A percentile compares a stretch with the other conserved stretches of the same genome.
phyloP scores from a whole-genome alignment of 2,329 filamentous ascomycete species.

The Stagonosporopsis tanaceti region DNA sequence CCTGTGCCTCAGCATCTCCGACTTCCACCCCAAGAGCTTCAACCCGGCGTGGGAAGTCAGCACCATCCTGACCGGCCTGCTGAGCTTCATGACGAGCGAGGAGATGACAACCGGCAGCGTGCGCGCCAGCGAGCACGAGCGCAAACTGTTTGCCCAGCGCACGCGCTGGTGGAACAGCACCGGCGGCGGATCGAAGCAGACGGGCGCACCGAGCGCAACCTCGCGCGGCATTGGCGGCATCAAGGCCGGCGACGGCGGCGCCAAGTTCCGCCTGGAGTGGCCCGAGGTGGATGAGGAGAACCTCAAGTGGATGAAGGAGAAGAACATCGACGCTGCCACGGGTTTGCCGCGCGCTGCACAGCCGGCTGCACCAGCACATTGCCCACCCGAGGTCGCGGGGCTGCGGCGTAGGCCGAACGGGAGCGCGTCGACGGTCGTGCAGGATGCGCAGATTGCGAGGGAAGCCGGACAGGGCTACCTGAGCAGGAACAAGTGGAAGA shows the following conservation, averaged over 20 bases:
- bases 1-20: slow-evolving; percentile 92
- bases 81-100: slow-evolving; percentile 98
- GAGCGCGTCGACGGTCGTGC: slow-evolving; percentile 70
- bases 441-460: slow-evolving; percentile 75
- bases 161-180: slow-evolving; percentile 98
- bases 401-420: slow-evolving; percentile 69
- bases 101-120: slow-evolving; percentile 98
- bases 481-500: slow-evolving; percentile 77
- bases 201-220: slow-evolving; percentile 51
- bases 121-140: slow-evolving; percentile 76
- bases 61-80: slow-evolving; percentile 90
- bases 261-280: slow-evolving; percentile 90
- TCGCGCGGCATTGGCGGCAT: slow-evolving; percentile 73
- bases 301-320: slow-evolving; percentile 87
- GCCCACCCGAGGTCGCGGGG: slow-evolving; percentile 68
- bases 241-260: slow-evolving; percentile 89
- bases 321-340: slow-evolving; percentile 78
- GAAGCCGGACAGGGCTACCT: slow-evolving; percentile 86
- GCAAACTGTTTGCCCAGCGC: slow-evolving; percentile 76
- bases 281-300: slow-evolving; percentile 89
- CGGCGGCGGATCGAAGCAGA: slow-evolving; percentile 76
- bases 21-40: slow-evolving; percentile 98
- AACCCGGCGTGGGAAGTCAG: slow-evolving; percentile 98
- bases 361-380: slow-evolving; percentile 56
- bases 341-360: slow-evolving; percentile 70